Conservation (phyloP, 495 filamentous ascomycete genomes). For the Venustampulla echinocandica region DNA sequence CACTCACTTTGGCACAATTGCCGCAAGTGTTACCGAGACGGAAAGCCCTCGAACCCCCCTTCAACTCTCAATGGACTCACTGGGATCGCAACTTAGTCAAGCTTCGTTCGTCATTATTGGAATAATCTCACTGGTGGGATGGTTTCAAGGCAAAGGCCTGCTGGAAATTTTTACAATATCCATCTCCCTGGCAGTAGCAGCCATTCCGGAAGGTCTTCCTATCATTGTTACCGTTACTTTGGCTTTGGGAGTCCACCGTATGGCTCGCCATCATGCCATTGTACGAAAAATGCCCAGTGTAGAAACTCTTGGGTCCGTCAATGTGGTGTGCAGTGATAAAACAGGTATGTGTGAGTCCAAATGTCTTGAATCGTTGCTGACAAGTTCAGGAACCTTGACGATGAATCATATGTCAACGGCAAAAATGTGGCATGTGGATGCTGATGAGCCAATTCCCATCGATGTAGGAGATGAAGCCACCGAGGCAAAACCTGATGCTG, state of each 20-base stretch:
- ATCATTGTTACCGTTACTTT: constrained; percentile 98
- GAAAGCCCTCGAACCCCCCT: constrained; percentile 90
- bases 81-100: constrained; percentile 90
- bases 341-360: constrained; percentile 46
- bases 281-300: constrained; percentile 93
- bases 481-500: constrained; percentile 56
- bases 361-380: constrained; percentile 2
- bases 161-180: constrained; percentile 97
- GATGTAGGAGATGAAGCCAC: constrained; percentile 59
- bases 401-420: constrained; percentile 98
- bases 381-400: constrained; percentile 59
- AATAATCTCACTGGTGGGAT: constrained; percentile 80
- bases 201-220: constrained; percentile 92
- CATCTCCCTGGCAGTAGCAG: constrained; percentile 91
- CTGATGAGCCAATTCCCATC: constrained; percentile 59
- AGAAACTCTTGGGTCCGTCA: constrained; percentile 94
- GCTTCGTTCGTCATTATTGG: constrained; percentile 92
- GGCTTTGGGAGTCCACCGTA: constrained; percentile 85
- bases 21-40: constrained; percentile 82
- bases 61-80: constrained; percentile 91
- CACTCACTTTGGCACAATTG: constrained; percentile 96
- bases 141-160: constrained; percentile 78
- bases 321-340: constrained; percentile 98
- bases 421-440: constrained; percentile 89
- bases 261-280: constrained; percentile 89